Conservation (phyloP, 208 protist genomes). For the Acanthamoeba triangularis region DNA sequence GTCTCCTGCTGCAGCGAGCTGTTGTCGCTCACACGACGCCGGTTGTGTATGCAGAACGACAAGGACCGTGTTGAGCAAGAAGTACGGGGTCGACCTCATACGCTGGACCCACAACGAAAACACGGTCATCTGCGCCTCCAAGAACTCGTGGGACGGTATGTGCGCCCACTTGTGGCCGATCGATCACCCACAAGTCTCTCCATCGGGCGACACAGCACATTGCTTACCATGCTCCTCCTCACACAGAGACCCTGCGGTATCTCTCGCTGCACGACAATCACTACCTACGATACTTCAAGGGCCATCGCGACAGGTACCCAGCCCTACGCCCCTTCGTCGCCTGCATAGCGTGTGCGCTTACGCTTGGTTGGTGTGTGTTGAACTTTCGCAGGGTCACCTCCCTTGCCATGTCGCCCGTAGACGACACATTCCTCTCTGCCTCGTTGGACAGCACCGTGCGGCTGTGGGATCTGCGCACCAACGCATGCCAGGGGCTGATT, state of each 20-base stretch:
- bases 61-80: conserved; percentile 85
- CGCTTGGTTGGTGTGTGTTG: too few species aligned
- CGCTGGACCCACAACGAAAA: conserved; percentile 86
- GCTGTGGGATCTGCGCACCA: conserved; percentile 87
- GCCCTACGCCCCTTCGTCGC: too few species aligned
- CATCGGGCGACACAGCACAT: background rate
- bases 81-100: conserved; percentile 87
- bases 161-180: background rate
- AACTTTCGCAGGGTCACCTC: conserved; percentile 79
- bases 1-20: background rate
- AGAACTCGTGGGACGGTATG: conserved; percentile 87
- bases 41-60: conserved; percentile 66
- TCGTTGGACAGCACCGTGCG: conserved; percentile 85
- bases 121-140: conserved; percentile 87
- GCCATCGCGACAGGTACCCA: conserved; percentile 88
- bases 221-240: background rate
- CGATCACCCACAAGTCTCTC: background rate
- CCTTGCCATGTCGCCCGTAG: conserved; percentile 83
- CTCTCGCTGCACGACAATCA: conserved; percentile 89
- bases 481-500: conserved; percentile 80
- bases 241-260: conserved; percentile 87
- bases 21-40: too few species aligned
- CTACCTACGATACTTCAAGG: conserved; percentile 89
- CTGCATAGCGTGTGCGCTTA: background rate
- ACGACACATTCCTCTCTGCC: conserved; percentile 86